Evolutionary conservation across 306 rosid species (phyloP), one percentile per base, ranked within the genome.

Genomic region (Cicer arietinum): DNA sequence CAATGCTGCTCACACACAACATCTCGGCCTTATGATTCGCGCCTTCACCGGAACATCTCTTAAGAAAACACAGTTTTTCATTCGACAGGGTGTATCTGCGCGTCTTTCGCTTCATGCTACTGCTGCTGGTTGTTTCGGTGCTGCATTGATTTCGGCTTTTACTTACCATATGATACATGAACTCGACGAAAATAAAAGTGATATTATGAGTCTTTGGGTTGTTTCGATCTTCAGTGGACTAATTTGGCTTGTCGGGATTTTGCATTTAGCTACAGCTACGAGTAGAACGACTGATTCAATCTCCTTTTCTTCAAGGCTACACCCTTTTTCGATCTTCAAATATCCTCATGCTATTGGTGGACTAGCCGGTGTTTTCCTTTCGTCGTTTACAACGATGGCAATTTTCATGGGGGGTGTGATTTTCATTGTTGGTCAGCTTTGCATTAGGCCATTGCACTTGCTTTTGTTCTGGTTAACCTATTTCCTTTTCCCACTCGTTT

Each of bases 141-240:
- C 91, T 0, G 92, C 97, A n/a, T n/a, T 86, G 52, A 76, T 94
- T 11, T 62, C 92, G 0, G 83, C 97, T 17, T 90, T 94, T 82
- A 79, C 96, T 6, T 91, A 85, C 86, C 85, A 87, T n/a, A 91
- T 91, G 98, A 81, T 93, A 2, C 67, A 81, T 2, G 92, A 83
- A 20, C 69, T 83, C 7, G 64, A 60, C 0, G 83, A 58, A 0
- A 69, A 13, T 0, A 83, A 79, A 6, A 57, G 45, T 0, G 88
- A 84, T 45, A 43, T 89, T 2, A 67, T 85, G 56, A 91, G 92
- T 82, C 80, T 94, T 0, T 94, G 97, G 97, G 80, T 94, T 0
- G 97, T 94, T 8, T 88, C 98, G 8, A 94, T 94, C 81, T 94
- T 89, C 83, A 87, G 96, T 68, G 98, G 97, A 68, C 69, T 94